Evolutionary conservation across 2,329 filamentous ascomycete species (phyloP), one percentile per base, ranked within the genome.

Genomic region (Graphilbum fragrans): DNA sequence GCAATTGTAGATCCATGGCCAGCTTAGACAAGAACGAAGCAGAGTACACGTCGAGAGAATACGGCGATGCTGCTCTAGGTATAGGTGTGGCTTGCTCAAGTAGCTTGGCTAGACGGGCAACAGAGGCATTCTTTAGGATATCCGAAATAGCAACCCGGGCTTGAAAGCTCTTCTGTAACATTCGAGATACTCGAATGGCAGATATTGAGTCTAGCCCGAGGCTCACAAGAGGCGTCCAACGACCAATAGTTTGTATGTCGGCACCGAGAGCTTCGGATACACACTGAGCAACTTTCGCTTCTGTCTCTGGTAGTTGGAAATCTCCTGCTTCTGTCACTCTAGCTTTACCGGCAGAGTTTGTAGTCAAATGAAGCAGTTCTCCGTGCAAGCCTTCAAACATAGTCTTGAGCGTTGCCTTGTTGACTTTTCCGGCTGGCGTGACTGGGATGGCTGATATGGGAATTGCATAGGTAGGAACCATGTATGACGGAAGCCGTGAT

Each of bases 141-240:
- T 68, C 59, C 0, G 83, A 86, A 8, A 93, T 74, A 11, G 81
- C 65, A 3, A 86, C 54, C 20, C 70, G 64, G 6, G 52, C 59
- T 1, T 63, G 54, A 2, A 74, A 58, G 0, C 53, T 47, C 2
- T 60, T 50, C 39, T 69, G 67, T 0, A 94, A 55, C 16, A 58
- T 53, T 41, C 69, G 75, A 1, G 82, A 73, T 9, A 93, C 59
- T 1, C 72, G 63, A 47, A 94, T 93, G 0, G 84, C 85, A 8
- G 80, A 82, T 21, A 94, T 76, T 0, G 87, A 94, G 55, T 94
- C 86, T 6, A 95, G 58, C 0, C 88, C 88, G 3, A 94, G 58
- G n/a, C 71, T 74, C 42, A 82, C 78, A 45, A 94, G 82, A 0
- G 86, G 86, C 0, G 77, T 80, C 61, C 78, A 79, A 25, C 73